phyloP scores from a whole-genome alignment of 805 yeast genomes.

The Saccharomycopsis javanensis region DNA sequence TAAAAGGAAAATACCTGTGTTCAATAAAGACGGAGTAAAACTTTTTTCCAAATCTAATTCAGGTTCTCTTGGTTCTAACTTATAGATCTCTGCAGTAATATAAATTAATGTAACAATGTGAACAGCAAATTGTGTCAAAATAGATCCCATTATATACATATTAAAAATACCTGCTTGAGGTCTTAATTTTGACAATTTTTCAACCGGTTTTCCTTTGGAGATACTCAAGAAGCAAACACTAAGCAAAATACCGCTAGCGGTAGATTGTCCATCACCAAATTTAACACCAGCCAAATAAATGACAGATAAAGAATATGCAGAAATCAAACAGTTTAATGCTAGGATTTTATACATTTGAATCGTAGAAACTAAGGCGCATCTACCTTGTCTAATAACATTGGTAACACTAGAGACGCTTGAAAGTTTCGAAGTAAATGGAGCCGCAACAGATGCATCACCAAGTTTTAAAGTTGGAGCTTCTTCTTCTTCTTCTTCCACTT shows the following conservation, averaged over 20 bases:
- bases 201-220: constrained; percentile 85
- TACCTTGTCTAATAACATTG: constrained; percentile 91
- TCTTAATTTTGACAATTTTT: constrained; percentile 82
- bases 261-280: constrained; percentile 97
- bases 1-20: constrained; percentile 90
- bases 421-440: constrained; percentile 94
- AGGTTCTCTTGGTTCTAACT: constrained; percentile 87
- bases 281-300: constrained; percentile 94
- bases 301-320: constrained; percentile 92
- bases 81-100: constrained; percentile 73
- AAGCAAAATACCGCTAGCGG: constrained; percentile 84
- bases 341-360: constrained; percentile 98
- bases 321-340: constrained; percentile 92
- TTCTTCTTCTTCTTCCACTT: constrained; percentile 50
- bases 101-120: constrained; percentile 78
- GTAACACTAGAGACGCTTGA: constrained; percentile 89
- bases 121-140: constrained; percentile 90
- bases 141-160: constrained; percentile 93
- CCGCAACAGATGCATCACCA: constrained; percentile 99
- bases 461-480: constrained; percentile 90
- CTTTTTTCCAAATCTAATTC: constrained; percentile 81
- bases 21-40: constrained; percentile 81
- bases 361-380: constrained; percentile 94
- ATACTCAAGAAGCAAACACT: constrained; percentile 92
- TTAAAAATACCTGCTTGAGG: constrained; percentile 98